Base-by-base conservation (phyloP, 176 grass and related monocot species). In the Triticum aestivum region DNA sequence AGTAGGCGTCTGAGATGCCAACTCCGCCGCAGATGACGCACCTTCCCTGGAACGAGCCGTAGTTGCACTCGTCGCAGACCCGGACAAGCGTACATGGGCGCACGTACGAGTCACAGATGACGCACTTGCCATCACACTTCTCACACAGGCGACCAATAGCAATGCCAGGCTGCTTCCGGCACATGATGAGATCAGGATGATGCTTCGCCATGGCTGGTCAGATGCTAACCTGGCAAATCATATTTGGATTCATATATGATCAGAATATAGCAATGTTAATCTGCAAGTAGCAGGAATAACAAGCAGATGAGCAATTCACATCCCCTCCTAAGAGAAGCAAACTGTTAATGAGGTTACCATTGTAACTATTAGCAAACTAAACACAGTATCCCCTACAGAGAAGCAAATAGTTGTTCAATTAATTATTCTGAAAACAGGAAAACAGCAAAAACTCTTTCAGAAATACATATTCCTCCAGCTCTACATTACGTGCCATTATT, bases 1-100 rank as follows among this genome's bases (percentile, higher is more conserved):
- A 96, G 78, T 95, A 95, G 17, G 91, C 91, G 49, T 96, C 94
- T n/a, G 94, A 96, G 45, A 96, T 96, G 84, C 94, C 94, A 24
- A 93, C 91, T 39, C 91, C 94, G 34, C 91, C 94, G 0, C 91
- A 93, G 79, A 96, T 93, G 42, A 96, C 94, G 80, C 94, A 96
- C 78, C 94, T 93, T 58, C 94, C 94, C 72, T 96, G 91, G 84
- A 96, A 93, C 0, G 94, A 96, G 12, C 94, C 94, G n/a, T 96
- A 96, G 52, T 96, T 96, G 84, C 94, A 96, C 63, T 96, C 94
- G 3, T 96, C 91, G 6, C 94, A 96, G 59, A 96, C 94, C 21
- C 91, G 81, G 33, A 96, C 94, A 11, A 93, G 87, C 0, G 89
- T 96, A 61, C 94, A 96, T 21, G 94, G 94, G 45, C 91, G 89